Conservation (phyloP, 257 asterid genomes). For the Forsythia viridissima region DNA sequence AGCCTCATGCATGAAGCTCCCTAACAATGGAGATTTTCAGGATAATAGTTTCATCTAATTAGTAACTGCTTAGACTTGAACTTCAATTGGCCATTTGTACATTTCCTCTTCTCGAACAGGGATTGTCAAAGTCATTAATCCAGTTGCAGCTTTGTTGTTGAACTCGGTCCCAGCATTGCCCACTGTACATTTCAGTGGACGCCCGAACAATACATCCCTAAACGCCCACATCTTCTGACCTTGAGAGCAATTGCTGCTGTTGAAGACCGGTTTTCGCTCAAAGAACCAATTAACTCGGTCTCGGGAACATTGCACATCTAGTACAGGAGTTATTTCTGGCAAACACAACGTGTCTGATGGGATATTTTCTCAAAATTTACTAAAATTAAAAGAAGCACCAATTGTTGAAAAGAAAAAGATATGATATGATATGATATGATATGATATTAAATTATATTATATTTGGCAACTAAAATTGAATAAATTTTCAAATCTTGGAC, state of each 20-base stretch:
- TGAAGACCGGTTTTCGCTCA: slow-evolving; percentile 25
- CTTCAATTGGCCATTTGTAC: slow-evolving; percentile 65
- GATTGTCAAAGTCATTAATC: slow-evolving; percentile 53
- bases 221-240: slow-evolving; percentile 81
- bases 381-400: too few species aligned
- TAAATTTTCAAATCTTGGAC: too few species aligned
- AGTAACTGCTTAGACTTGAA: slow-evolving; percentile 46
- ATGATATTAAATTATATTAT: too few species aligned
- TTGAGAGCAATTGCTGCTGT: slow-evolving; percentile 54
- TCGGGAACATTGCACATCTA: too few species aligned
- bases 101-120: slow-evolving; percentile 66
- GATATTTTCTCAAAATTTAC: too few species aligned
- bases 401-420: too few species aligned
- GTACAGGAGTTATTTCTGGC: too few species aligned
- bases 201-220: slow-evolving; percentile 67
- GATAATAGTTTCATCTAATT: background rate
- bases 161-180: slow-evolving; percentile 48
- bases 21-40: background rate
- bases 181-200: slow-evolving; percentile 60
- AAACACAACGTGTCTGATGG: too few species aligned
- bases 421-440: too few species aligned
- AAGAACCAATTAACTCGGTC: background rate
- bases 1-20: background rate
- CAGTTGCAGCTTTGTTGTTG: slow-evolving; percentile 47
- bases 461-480: too few species aligned